These are phyloP conservation scores for Alternaria dauci DNA, from an alignment of 2,329 filamentous ascomycete genomes.

Conservation along the genomic window DNA sequence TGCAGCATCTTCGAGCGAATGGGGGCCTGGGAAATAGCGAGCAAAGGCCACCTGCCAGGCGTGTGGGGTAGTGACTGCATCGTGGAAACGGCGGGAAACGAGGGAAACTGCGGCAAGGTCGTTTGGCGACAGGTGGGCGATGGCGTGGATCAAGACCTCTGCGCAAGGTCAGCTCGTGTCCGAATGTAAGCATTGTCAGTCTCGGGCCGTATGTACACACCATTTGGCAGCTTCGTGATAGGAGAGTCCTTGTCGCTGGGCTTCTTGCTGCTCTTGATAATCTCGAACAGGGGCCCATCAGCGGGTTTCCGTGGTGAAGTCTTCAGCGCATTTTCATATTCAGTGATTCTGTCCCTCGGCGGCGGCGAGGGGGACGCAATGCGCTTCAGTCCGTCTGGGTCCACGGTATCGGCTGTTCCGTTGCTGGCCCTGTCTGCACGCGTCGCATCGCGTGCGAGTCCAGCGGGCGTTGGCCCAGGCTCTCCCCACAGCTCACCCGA, in stretches of 20 bases:
- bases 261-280: conserved; percentile 58
- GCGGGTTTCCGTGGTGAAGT: conserved; percentile 49
- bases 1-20: conserved; percentile 58
- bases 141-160: conserved; percentile 92
- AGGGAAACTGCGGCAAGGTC: conserved; percentile 83
- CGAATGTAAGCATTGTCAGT: conserved; percentile 2
- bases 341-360: conserved; percentile 60
- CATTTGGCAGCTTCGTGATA: conserved; percentile 77
- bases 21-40: conserved; percentile 84
- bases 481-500: conserved; percentile 44
- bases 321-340: conserved; percentile 62
- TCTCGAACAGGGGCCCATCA: conserved; percentile 61
- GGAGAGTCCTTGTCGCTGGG: conserved; percentile 57
- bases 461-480: conserved; percentile 28
- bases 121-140: conserved; percentile 87
- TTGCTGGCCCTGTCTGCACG: conserved; percentile 25
- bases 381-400: conserved; percentile 42
- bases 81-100: conserved; percentile 87
- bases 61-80: conserved; percentile 86
- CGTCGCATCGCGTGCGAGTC: conserved; percentile 31
- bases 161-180: conserved; percentile 25
- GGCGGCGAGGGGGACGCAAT: conserved; percentile 31
- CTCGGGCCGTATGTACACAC: conserved; percentile 59
- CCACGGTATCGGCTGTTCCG: conserved; percentile 21
- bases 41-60: conserved; percentile 94